Conservation (phyloP, 495 filamentous ascomycete species). For the Penicillium paxilli region DNA sequence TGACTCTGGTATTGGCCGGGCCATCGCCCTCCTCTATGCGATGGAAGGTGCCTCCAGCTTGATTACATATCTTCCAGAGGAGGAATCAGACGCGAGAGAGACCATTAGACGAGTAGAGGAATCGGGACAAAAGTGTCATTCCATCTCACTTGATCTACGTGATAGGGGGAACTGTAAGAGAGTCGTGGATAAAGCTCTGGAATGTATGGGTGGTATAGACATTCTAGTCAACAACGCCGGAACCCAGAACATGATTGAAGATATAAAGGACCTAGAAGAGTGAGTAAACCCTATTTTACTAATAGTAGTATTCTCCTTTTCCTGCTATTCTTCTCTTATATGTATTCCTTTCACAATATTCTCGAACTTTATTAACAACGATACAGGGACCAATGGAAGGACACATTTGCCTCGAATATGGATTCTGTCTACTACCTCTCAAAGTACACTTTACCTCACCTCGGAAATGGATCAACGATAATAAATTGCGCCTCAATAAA, state of each 20-base stretch:
- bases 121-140: conserved; percentile 60
- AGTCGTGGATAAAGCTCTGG: conserved; percentile 63
- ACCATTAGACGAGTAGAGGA: conserved; percentile 69
- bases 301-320: too few relatives aligned
- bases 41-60: conserved; percentile 79
- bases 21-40: conserved; percentile 75
- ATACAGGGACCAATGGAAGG: conserved; percentile 68
- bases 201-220: conserved; percentile 67
- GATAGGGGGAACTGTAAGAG: conserved; percentile 66
- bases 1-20: conserved; percentile 79
- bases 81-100: conserved; percentile 75
- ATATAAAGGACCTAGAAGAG: conserved; percentile 74
- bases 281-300: conserved; percentile 42
- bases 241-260: conserved; percentile 70
- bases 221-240: conserved; percentile 83
- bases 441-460: conserved; percentile 75
- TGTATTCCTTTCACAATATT: too few relatives aligned
- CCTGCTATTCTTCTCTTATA: too few relatives aligned
- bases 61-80: conserved; percentile 73
- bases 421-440: conserved; percentile 71
- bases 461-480: conserved; percentile 70
- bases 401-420: conserved; percentile 74
- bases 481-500: conserved; percentile 84
- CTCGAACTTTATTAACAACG: neutral
- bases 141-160: conserved; percentile 61